Evolutionary conservation across 2,329 filamentous ascomycete species (phyloP), one percentile per base, ranked within the genome.

Genomic region (Phaeosphaeriaceae sp.): DNA sequence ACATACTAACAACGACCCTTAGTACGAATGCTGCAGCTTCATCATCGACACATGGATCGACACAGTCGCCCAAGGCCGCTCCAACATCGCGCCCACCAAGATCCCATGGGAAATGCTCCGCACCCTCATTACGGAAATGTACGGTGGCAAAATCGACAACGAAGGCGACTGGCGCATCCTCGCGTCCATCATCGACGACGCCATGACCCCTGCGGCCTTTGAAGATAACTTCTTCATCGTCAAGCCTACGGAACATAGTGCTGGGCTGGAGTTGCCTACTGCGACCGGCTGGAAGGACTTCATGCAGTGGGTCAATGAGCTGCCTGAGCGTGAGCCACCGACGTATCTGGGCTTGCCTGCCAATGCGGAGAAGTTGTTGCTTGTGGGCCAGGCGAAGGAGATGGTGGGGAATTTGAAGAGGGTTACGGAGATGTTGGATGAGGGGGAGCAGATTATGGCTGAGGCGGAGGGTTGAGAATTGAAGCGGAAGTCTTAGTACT

Each of bases 1-100:
- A 42, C 1, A 19, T 69, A 54, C 78, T 83, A 72, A 80, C 50
- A 45, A 21, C 22, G 44, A n/a, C n/a, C 13, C 50, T 53, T 69
- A 95, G 91, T 98, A 98, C 79, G 94, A 99, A 85, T 99, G 95
- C 80, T 97, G 91, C 47, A 92, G 92, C 54, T 95, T 92, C 78
- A 96, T 99, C 65, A 92, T 98, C 67, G 95, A 99, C 74, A 91
- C 90, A 31, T 99, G 95, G 95, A 85, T 97, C 62, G 92, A 97
- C 68, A 84, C 84, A 4, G 88, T 92, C 31, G 91, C 94, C 2
- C 88, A 90, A 67, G 92, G 90, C 65, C 89, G 95, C 58, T 94
- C 92, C 59, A 99, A 99, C 76, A 89, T 99, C 67, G 92, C 93
- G 1, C 95, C 95, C 4, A 87, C 91, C 71, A 97, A 96, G 73